Percentiles rank a stretch among this genome's conserved stretches.
Conservation (phyloP, 129 eudicot genomes). For the Kitagawia praeruptora region DNA sequence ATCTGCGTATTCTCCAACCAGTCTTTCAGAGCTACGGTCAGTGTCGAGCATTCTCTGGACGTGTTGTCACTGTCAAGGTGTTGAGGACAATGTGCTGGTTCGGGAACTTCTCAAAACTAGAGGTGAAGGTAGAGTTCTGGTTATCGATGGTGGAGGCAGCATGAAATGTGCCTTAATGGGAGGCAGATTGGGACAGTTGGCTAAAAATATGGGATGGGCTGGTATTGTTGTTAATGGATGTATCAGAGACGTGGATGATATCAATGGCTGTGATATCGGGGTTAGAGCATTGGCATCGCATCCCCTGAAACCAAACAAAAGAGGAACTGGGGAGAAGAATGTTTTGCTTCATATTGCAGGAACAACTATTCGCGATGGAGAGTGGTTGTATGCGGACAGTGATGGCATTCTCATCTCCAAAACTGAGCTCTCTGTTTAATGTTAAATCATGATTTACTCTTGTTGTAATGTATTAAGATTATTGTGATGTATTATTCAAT, state of each 20-base stretch:
- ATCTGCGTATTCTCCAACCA: slow-evolving; percentile 34
- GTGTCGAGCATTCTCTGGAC: slow-evolving; percentile 39
- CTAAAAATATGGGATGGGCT: slow-evolving; percentile 51
- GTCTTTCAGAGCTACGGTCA: slow-evolving; percentile 40
- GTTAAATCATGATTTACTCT: neutral
- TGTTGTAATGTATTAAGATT: neutral
- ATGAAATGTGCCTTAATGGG: slow-evolving; percentile 48
- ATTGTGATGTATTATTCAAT: neutral
- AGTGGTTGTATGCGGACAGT: slow-evolving; percentile 52
- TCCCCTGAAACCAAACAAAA: slow-evolving; percentile 41
- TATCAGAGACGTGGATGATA: too few relatives aligned
- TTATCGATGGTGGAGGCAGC: slow-evolving; percentile 53
- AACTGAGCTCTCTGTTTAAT: slow-evolving; percentile 25
- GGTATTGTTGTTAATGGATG: slow-evolving; percentile 55
- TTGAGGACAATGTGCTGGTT: slow-evolving; percentile 46
- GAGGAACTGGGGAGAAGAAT: slow-evolving; percentile 35
- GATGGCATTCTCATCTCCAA: slow-evolving; percentile 47
- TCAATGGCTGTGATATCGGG: slow-evolving; percentile 22
- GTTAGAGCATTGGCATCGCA: slow-evolving; percentile 46
- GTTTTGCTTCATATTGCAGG: slow-evolving; percentile 36
- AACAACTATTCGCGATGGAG: slow-evolving; percentile 32
- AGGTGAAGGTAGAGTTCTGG: slow-evolving; percentile 44
- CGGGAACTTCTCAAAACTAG: slow-evolving; percentile 36
- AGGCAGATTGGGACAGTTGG: slow-evolving; percentile 44
- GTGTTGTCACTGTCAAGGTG: slow-evolving; percentile 39